Evolutionary conservation across 2,329 filamentous ascomycete genomes (phyloP), one percentile per base, ranked within the genome.

Genomic region (Scytalidium lignicola): DNA sequence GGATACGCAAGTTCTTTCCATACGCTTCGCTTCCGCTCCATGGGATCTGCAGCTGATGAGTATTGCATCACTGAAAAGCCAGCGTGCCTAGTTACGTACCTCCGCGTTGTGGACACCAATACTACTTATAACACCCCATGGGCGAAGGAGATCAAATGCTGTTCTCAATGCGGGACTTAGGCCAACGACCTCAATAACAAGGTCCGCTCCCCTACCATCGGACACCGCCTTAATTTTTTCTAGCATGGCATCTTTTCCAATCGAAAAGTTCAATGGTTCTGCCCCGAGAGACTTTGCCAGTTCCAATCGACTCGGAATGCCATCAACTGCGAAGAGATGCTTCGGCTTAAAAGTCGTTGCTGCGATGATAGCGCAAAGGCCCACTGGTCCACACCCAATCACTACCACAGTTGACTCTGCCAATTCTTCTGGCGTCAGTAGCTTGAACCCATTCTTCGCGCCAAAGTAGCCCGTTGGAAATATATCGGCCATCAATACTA

Each of bases 401-500:
- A 93, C 72, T 1, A 93, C 86, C 0, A 89, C 82, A 0, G 84
- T 88, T 48, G 82, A 78, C 40, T 87, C 79, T 28, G 75, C 69
- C 46, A 83, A 76, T 52, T 83, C 73, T 55, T 81, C 75, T 28
- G 17, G 44, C 41, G 70, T 73, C 15, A 85, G 74, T 57, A 83
- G 71, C 47, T 80, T 80, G 66, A 95, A 84, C 13, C 82, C 90
- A 60, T 88, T 92, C 51, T 79, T 78, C 8, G 87, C 87, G 15
- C 88, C 89, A 58, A 90, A 95, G 69, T 82, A 95, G 13, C 90
- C 86, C 0, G 83, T 88, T 1, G 90, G 90, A 67, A 91, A 95
- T 60, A 95, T 93, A 62, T 95, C 90, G 20, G 87, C 88, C 89
- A 95, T 95, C 21, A 95, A 77, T 12, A 93, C 81, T 46, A 93